Evolutionary conservation across 768 basidiomycete species (phyloP).

Genomic region (Fomitopsis pulvina): DNA sequence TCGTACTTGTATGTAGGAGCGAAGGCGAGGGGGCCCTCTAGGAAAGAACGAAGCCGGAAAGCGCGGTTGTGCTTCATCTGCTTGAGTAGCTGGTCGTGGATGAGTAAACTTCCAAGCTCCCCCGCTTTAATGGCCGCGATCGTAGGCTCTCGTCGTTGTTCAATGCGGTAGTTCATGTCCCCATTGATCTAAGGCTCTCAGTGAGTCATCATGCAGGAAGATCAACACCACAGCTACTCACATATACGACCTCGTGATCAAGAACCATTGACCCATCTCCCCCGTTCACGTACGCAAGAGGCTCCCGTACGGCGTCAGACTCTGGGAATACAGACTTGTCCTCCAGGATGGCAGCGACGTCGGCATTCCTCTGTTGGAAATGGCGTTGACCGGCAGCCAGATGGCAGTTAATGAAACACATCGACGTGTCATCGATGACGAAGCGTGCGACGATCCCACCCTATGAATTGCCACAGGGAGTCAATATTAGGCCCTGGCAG

Average conservation of each 20-base stretch:
- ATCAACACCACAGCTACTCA: constrained; percentile 31
- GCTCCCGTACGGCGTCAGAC: constrained; percentile 40
- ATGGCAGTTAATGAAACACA: constrained; percentile 97
- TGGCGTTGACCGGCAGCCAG: constrained; percentile 92
- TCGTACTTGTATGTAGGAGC: constrained; percentile 96
- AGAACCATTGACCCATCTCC: constrained; percentile 90
- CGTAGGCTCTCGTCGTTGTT: constrained; percentile 82
- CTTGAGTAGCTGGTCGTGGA: constrained; percentile 85
- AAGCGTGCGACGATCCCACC: constrained; percentile 89
- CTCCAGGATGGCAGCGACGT: constrained; percentile 83
- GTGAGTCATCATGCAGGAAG: constrained; percentile 5
- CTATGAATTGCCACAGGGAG: constrained; percentile 34
- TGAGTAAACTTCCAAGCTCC: constrained; percentile 55
- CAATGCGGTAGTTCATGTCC: constrained; percentile 97
- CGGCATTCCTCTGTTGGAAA: constrained; percentile 76
- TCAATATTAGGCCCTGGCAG: neutral
- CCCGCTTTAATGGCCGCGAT: constrained; percentile 60
- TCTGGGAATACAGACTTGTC: constrained; percentile 61
- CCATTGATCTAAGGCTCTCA: constrained; percentile 60
- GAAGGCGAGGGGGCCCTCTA: constrained; percentile 78
- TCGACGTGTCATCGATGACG: constrained; percentile 84
- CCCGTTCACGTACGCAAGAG: constrained; percentile 74
- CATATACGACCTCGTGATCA: constrained; percentile 92
- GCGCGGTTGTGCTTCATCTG: constrained; percentile 85
- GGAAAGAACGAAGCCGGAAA: constrained; percentile 80